Base-by-base conservation (phyloP, 2,329 filamentous ascomycete species). In the Aspergillus proliferans region DNA sequence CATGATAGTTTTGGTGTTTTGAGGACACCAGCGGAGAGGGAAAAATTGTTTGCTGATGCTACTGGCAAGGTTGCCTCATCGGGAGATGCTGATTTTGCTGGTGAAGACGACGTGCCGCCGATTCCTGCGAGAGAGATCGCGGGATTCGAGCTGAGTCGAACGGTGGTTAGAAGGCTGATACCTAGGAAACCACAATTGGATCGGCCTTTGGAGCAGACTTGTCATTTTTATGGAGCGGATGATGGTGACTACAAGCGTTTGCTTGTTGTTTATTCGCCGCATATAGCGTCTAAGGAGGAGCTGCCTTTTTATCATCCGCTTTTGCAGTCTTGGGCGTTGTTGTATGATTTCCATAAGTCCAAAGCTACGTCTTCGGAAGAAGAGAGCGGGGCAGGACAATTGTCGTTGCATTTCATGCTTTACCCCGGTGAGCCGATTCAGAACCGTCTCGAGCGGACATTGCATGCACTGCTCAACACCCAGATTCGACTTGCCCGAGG, bases 301-400 rank as follows among this genome's bases (percentile, higher is more conserved):
- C 78, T 93, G 52, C 92, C 92, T 1, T 95, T 87, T 70, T 97
- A 96, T 68, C 91, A 96, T 63, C 92, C 92, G 19, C 76, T 79
- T 46, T 84, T 95, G 19, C 78, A 77, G 46, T 82, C 81, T 10
- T 76, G 95, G 21, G 88, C 84, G 4, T 91, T 93, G 57, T 71
- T 90, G 6, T 88, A 94, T 67, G 80, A 80, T 33, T 66, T 33
- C 47, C 6, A 40, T 18, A 52, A 53, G 7, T 12, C 43, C 34
- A 42, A 52, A 18, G 45, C 49, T 34, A 41, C 34, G 6, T 14
- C 14, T 6, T 51, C 70, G 3, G 52, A 61, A n/a, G 59, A 65
- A 12, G 62, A 63, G 19, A 38, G 49, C 30, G 53, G 57, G 1
- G 52, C 59, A 3, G 74, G 73, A 7, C 63, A 57, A 1, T 59